Conservation (phyloP, 2,329 filamentous ascomycete species). For the Colletotrichum viniferum region DNA sequence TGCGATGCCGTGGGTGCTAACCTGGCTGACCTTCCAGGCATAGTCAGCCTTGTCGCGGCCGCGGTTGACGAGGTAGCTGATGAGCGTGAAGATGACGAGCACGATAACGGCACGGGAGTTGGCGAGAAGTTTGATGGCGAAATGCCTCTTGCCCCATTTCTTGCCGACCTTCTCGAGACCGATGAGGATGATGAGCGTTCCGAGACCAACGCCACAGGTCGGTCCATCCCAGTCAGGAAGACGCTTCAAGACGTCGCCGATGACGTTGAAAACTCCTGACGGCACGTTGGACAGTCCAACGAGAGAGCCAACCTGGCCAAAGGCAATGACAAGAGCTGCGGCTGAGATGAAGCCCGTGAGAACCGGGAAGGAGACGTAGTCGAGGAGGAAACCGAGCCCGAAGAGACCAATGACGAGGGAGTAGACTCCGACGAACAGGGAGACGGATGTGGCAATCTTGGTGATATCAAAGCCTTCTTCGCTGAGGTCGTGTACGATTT, state of each 20-base stretch:
- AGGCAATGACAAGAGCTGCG: constrained; percentile 67
- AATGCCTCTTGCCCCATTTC: constrained; percentile 64
- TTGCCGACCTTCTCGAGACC: constrained; percentile 64
- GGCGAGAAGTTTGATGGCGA: constrained; percentile 61
- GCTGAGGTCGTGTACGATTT: constrained; percentile 59
- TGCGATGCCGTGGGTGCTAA: constrained; percentile 59
- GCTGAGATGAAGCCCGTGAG: constrained; percentile 71
- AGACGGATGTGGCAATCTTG: constrained; percentile 63
- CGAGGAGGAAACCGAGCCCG: constrained; percentile 69
- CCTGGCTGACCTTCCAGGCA: constrained; percentile 62
- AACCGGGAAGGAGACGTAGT: constrained; percentile 69
- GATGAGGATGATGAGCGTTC: constrained; percentile 59
- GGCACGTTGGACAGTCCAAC: constrained; percentile 50
- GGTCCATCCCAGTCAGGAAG: constrained; percentile 49
- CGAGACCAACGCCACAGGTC: constrained; percentile 72
- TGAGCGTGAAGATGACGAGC: constrained; percentile 65
- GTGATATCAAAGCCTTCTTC: constrained; percentile 41
- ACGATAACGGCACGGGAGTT: constrained; percentile 66
- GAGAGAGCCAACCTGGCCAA: constrained; percentile 66
- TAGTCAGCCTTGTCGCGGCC: constrained; percentile 48
- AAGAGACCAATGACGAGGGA: constrained; percentile 63
- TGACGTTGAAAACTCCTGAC: constrained; percentile 14
- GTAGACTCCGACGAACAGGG: constrained; percentile 68
- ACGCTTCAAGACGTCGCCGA: constrained; percentile 12
- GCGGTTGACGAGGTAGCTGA: constrained; percentile 68